Base-by-base conservation (phyloP, 306 rosid genomes). In the Heteromeles arbutifolia region DNA sequence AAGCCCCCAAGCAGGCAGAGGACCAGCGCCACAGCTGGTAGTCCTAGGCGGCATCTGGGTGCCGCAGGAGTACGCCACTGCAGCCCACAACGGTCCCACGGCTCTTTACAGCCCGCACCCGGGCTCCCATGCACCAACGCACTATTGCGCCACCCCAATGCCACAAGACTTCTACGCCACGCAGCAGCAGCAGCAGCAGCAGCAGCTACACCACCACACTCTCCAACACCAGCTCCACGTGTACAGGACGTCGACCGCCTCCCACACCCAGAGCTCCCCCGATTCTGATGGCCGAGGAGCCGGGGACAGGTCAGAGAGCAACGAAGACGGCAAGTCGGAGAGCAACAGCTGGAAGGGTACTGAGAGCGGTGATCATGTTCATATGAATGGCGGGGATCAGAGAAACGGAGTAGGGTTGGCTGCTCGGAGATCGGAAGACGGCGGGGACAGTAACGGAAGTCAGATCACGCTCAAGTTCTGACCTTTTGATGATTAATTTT, bases 31-130 rank as follows among this genome's bases (percentile, higher is more conserved):
- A 0, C 99, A 90, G 63, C 80, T 96, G 3, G 98, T 96, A 8
- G 96, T 96, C 64, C 83, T 92, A 22, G 96, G 99, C 21, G 94
- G 99, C 48, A 92, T 96, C 58, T 96, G 99, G 99, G 99, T 96
- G 70, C 96, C 91, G 67, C 97, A 90, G 9, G 99, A 96, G 78
- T 96, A 96, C 45, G 96, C 92, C 63, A 77, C 87, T 1, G 85
- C 87, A 0, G 90, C 88, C 2, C 95, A 91, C 37, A 14, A 84
- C 3, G 98, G 89, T 12, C 77, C 88, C 21, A 66, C 90, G 1
- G 80, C 93, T 21, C 87, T 96, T 52, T 90, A 96, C 56, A 82
- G 93, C 21, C 82, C 90, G 3, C 98, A 93, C 78, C 90, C 93
- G 8, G 58, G 84, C 24, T 82, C 97, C 56, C 98, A 88, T 54